Conservation (phyloP, 306 rosid species). For the Hippophae rhamnoides region DNA sequence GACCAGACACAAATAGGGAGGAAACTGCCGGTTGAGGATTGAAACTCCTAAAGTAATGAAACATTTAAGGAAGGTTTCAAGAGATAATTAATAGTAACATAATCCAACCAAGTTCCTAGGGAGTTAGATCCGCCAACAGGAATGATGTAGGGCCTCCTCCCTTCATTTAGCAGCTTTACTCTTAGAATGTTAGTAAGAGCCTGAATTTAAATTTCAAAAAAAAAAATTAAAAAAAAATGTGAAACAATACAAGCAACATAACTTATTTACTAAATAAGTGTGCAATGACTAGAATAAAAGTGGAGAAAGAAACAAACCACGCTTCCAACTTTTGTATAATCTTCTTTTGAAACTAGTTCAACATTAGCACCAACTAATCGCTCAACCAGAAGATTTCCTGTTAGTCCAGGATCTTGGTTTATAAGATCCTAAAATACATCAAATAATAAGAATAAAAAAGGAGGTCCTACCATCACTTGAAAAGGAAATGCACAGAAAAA, state of each 20-base stretch:
- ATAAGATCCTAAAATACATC: constrained; percentile 31
- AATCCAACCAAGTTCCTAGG: constrained; percentile 78
- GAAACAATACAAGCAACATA: background rate
- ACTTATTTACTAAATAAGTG: background rate
- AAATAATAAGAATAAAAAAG: constrained; percentile 1
- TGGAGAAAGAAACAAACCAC: constrained; percentile 36
- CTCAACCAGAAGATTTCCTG: constrained; percentile 82
- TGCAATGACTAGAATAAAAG: background rate
- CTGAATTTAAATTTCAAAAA: constrained; percentile 27
- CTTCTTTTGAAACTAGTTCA: constrained; percentile 71
- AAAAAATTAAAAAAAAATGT: background rate
- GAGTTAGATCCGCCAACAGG: constrained; percentile 94
- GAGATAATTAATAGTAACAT: constrained; percentile 11
- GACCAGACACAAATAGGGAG: background rate
- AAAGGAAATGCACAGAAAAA: background rate
- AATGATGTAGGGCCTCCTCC: constrained; percentile 82
- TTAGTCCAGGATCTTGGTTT: constrained; percentile 75
- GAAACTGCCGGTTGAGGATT: background rate
- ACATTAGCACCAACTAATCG: constrained; percentile 83
- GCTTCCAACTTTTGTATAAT: constrained; percentile 63
- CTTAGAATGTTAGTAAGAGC: constrained; percentile 50
- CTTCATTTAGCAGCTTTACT: constrained; percentile 70
- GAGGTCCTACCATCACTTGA: background rate
- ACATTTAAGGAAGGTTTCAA: background rate
- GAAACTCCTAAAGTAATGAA: no score